Conservation (phyloP, 148 eudicot species). For the Polygonum maritimum region DNA sequence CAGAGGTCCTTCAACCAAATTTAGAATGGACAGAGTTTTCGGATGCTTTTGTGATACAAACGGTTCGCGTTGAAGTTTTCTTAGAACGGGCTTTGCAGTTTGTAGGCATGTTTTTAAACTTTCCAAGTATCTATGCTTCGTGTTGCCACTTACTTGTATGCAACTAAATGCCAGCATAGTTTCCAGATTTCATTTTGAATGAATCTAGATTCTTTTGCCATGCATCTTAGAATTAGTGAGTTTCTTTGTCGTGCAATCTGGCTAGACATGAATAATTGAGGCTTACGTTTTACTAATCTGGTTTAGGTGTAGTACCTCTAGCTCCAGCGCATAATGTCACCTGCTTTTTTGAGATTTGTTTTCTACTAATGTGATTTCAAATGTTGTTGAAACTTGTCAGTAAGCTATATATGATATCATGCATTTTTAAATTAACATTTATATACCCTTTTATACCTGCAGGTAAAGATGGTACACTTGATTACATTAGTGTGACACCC, state of each 20-base stretch:
- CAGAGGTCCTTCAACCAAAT: constrained; percentile 75
- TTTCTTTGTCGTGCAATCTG: background rate
- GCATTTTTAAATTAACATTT: background rate
- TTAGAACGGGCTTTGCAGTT: constrained; percentile 49
- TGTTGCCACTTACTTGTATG: background rate
- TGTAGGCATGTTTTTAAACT: constrained; percentile 29
- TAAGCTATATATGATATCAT: background rate
- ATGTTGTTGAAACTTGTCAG: background rate
- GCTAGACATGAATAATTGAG: background rate
- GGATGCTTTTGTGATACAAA: constrained; percentile 69
- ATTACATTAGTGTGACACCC: constrained; percentile 90
- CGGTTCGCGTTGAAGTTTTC: constrained; percentile 68
- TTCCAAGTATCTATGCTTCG: background rate
- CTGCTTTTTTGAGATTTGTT: background rate
- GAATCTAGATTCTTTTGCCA: background rate
- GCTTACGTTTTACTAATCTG: background rate
- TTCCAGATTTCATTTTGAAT: background rate
- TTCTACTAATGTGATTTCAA: background rate
- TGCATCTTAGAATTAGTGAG: background rate
- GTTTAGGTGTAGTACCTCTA: background rate
- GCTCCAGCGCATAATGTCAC: background rate
- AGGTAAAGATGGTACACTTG: constrained; percentile 61
- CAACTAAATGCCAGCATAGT: background rate
- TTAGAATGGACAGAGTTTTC: constrained; percentile 73
- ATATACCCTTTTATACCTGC: constrained; percentile 17